Base-by-base conservation (phyloP, 306 rosid genomes). In the Hippophae tibetana region DNA sequence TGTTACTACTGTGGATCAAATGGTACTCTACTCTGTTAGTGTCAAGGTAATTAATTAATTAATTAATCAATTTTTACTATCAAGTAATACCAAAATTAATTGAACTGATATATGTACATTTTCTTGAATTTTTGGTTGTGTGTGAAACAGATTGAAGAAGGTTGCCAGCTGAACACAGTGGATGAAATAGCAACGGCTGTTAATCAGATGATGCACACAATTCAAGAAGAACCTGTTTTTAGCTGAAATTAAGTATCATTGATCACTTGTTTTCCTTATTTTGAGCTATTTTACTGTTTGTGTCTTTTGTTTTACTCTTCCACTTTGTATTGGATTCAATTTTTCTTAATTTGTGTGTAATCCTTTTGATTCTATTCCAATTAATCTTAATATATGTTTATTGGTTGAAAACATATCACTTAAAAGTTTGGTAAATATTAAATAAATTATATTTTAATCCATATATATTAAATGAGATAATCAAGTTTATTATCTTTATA, bases 141-240 rank as follows among this genome's bases (percentile, higher is more conserved):
- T 31, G 38, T 31, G 38, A 31, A 63, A 60, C 80, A 88, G 96
- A 81, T 81, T 52, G 96, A 88, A 59, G 96, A 85, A 52, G 96
- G 81, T 42, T 70, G 94, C 56, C 67, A 73, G 77, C 60, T 85
- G 63, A 85, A 71, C 49, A 73, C 90, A 6, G 94, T 85, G 75
- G 96, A 89, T 79, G 96, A 89, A 72, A 85, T 89, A 38, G 96
- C 96, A 58, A 80, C 77, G 27, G 84, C 88, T 54, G 90, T 83
- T 72, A 85, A 89, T 77, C 83, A 83, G 73, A 76, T 85, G 67
- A 67, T 89, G 45, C 61, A 68, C 58, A 69, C 53, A 11, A 66
- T 85, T 8, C 74, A 81, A 69, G 74, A 77, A 58, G 81, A 77
- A 63, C 7, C 53, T 3, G 62, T 68, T 47, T 82, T 78, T 64